phyloP scores from a whole-genome alignment of 805 yeast genomes.

The Kregervanrija fluxuum region DNA sequence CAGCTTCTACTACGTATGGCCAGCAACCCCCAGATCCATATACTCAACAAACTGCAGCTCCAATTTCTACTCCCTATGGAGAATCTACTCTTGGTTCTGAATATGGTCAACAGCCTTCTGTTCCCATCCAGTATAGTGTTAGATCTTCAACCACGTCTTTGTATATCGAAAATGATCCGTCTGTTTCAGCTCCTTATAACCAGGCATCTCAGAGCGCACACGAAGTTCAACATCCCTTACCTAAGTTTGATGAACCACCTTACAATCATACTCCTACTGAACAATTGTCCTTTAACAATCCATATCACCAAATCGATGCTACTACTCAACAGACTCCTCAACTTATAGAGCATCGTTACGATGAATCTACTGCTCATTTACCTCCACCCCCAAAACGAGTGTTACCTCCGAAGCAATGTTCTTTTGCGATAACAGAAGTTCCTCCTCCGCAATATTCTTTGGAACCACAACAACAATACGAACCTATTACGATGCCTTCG shows the following conservation, averaged over 20 bases:
- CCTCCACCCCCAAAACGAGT: not conserved
- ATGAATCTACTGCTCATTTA: not conserved
- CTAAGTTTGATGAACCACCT: not conserved
- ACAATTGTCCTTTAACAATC: constrained; percentile 1
- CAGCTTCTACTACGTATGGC: not conserved
- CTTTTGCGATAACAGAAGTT: not conserved
- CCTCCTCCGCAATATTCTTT: not conserved
- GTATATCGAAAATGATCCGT: too few relatives aligned
- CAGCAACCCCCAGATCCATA: not conserved
- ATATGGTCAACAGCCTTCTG: too few relatives aligned
- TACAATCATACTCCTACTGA: constrained; percentile 3
- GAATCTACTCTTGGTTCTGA: too few relatives aligned
- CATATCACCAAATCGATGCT: constrained; percentile 1
- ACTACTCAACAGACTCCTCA: not conserved
- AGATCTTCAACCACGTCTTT: too few relatives aligned
- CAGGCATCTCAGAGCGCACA: too few relatives aligned
- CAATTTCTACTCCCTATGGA: not conserved
- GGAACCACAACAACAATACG: constrained; percentile 7
- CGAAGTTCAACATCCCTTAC: not conserved
- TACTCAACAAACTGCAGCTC: too few relatives aligned
- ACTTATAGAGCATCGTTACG: not conserved
- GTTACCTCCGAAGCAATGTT: not conserved
- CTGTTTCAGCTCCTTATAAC: too few relatives aligned
- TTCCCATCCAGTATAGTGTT: too few relatives aligned
- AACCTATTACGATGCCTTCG: not conserved